Evolutionary conservation across 257 asterid species (phyloP).

Genomic region (Capsicum pubescens): DNA sequence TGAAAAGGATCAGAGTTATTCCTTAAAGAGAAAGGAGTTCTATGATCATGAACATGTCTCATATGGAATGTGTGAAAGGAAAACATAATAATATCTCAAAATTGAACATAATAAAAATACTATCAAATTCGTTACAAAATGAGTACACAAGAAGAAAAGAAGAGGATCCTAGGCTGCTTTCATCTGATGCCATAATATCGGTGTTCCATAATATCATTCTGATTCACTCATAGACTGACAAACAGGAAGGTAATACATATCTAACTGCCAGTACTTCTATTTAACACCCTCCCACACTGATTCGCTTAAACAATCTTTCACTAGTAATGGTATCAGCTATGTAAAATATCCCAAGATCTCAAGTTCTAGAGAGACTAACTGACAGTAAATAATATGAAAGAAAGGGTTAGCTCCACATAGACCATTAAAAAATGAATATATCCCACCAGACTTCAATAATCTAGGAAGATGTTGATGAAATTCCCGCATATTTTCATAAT

Average conservation of each 20-base stretch:
- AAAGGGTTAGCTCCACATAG: slow-evolving; percentile 4
- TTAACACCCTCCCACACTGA: slow-evolving; percentile 92
- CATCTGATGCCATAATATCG: no score
- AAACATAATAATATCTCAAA: slow-evolving; percentile 4
- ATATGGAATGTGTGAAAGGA: no score
- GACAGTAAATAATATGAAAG: slow-evolving; percentile 89
- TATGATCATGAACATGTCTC: no score
- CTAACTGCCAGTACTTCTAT: slow-evolving; percentile 95
- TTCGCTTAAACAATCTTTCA: slow-evolving; percentile 83
- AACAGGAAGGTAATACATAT: slow-evolving; percentile 32
- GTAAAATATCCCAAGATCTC: slow-evolving; percentile 83
- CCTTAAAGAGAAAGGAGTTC: no score
- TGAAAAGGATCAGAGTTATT: no score
- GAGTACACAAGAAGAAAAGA: slow-evolving; percentile 9
- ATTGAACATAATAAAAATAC: not conserved
- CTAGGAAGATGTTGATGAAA: slow-evolving; percentile 85
- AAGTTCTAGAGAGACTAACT: slow-evolving; percentile 86
- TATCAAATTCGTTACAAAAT: not conserved
- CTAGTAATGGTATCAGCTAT: slow-evolving; percentile 88
- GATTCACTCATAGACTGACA: no score
- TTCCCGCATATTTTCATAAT: slow-evolving; percentile 92
- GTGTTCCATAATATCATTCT: no score
- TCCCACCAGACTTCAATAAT: slow-evolving; percentile 51
- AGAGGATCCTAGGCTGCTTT: no score
- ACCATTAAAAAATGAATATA: no score